Conservation (phyloP, 1,139 yeast genomes). For the Magnusiomyces paraingens region DNA sequence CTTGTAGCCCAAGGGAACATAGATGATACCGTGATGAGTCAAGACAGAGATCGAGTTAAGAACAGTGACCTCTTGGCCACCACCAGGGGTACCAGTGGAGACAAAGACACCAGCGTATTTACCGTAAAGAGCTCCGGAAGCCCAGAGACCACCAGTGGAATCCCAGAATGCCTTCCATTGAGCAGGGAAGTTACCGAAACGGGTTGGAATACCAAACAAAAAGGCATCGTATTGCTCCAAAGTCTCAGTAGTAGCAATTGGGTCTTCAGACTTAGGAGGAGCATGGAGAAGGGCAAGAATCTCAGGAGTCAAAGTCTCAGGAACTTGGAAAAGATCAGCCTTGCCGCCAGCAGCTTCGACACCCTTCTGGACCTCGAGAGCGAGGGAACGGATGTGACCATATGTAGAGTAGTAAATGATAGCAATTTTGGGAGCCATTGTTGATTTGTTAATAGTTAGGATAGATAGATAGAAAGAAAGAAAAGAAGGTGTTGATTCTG, state of each 20-base stretch:
- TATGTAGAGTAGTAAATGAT: slow-evolving; percentile 70
- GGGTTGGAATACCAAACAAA: slow-evolving; percentile 70
- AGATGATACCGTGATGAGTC: slow-evolving; percentile 63
- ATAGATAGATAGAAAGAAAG: neutral
- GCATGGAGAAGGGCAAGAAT: slow-evolving; percentile 51
- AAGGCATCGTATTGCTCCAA: slow-evolving; percentile 59
- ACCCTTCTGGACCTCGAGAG: slow-evolving; percentile 63
- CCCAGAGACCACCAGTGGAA: slow-evolving; percentile 72
- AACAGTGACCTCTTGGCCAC: slow-evolving; percentile 67
- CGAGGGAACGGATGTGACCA: slow-evolving; percentile 63
- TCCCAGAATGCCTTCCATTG: slow-evolving; percentile 75
- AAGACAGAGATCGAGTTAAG: slow-evolving; percentile 55
- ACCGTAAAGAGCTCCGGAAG: slow-evolving; percentile 58
- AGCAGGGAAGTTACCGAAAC: slow-evolving; percentile 70
- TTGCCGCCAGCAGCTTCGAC: slow-evolving; percentile 60
- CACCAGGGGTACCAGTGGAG: slow-evolving; percentile 71
- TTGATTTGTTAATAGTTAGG: neutral
- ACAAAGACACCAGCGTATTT: slow-evolving; percentile 67
- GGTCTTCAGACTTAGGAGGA: slow-evolving; percentile 50
- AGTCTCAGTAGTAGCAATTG: slow-evolving; percentile 54
- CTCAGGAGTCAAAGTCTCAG: slow-evolving; percentile 62
- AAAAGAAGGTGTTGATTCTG: neutral
- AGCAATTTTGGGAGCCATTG: slow-evolving; percentile 46
- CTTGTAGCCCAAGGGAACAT: slow-evolving; percentile 68
- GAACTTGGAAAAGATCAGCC: slow-evolving; percentile 62